A percentile compares a stretch with the other conserved stretches of the same genome.
phyloP scores from a whole-genome alignment of 2,329 filamentous ascomycete species.

The Penicillium psychrosexuale region DNA sequence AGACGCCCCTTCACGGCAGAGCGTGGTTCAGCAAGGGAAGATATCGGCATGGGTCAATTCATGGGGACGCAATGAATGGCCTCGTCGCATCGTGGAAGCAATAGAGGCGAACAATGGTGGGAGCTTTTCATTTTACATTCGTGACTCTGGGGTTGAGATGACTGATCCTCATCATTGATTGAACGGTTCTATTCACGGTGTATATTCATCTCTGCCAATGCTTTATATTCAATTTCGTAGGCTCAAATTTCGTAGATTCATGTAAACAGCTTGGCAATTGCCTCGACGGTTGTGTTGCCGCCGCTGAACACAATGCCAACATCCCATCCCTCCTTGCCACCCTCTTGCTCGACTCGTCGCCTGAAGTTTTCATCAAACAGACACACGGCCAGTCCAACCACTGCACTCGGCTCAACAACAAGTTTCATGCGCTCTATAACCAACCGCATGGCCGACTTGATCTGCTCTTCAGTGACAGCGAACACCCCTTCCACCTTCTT shows the following conservation, averaged over 20 bases:
- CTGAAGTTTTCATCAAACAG: constrained; percentile 85
- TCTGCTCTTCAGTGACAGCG: constrained; percentile 77
- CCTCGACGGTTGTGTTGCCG: constrained; percentile 64
- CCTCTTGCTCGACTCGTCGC: constrained; percentile 60
- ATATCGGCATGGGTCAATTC: constrained; percentile 40
- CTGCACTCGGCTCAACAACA: constrained; percentile 82
- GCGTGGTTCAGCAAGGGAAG: constrained; percentile 32
- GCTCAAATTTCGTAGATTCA: not conserved
- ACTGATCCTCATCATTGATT: constrained; percentile 6
- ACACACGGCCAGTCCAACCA: constrained; percentile 77
- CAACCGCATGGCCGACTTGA: constrained; percentile 69
- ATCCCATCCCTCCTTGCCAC: constrained; percentile 71
- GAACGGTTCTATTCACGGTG: not conserved
- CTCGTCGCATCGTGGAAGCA: constrained; percentile 28
- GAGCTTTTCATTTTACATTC: constrained; percentile 32
- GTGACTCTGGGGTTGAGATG: constrained; percentile 26
- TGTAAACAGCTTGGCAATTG: constrained; percentile 55
- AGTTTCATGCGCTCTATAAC: constrained; percentile 87
- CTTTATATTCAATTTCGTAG: not conserved
- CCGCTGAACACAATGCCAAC: constrained; percentile 60
- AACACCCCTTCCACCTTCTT: constrained; percentile 68
- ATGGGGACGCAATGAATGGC: constrained; percentile 37
- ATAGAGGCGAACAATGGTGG: constrained; percentile 29
- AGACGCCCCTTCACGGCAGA: constrained; percentile 37
- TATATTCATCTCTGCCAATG: not conserved